phyloP scores from a whole-genome alignment of 2,329 filamentous ascomycete species.

The Fusarium dimerum region DNA sequence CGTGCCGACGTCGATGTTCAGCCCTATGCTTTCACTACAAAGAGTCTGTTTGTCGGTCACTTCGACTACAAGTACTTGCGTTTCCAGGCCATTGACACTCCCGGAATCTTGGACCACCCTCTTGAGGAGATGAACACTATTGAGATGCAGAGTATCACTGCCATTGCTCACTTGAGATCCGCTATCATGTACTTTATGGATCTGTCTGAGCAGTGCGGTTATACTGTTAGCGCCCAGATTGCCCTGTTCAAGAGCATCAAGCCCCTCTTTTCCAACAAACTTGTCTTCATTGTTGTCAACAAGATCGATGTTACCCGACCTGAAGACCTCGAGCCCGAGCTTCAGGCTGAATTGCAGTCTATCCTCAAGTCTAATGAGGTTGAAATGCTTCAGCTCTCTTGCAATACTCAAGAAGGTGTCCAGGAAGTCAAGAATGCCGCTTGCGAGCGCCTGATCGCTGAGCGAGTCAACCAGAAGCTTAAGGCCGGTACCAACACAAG shows the following conservation, averaged over 20 bases:
- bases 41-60: constrained; percentile 95
- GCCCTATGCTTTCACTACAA: constrained; percentile 98
- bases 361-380: constrained; percentile 87
- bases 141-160: constrained; percentile 97
- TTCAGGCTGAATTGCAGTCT: constrained; percentile 74
- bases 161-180: constrained; percentile 92
- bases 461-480: constrained; percentile 92
- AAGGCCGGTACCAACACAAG: constrained; percentile 82
- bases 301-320: constrained; percentile 93
- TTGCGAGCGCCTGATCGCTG: constrained; percentile 89
- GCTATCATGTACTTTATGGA: constrained; percentile 99
- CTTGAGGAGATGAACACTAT: constrained; percentile 99
- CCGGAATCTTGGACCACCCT: constrained; percentile 96
- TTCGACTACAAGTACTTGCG: constrained; percentile 81
- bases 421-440: constrained; percentile 94
- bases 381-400: constrained; percentile 89
- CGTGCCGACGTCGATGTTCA: constrained; percentile 95
- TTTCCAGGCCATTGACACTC: constrained; percentile 86
- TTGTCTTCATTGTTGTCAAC: constrained; percentile 96
- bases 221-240: constrained; percentile 89
- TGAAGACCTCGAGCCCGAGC: constrained; percentile 80
- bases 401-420: constrained; percentile 91
- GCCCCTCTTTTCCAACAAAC: constrained; percentile 94
- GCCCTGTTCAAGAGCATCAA: constrained; percentile 96
- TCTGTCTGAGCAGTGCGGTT: constrained; percentile 93